Conservation (phyloP, 352 stramenopile species). For the Phytopythium sindhum region DNA sequence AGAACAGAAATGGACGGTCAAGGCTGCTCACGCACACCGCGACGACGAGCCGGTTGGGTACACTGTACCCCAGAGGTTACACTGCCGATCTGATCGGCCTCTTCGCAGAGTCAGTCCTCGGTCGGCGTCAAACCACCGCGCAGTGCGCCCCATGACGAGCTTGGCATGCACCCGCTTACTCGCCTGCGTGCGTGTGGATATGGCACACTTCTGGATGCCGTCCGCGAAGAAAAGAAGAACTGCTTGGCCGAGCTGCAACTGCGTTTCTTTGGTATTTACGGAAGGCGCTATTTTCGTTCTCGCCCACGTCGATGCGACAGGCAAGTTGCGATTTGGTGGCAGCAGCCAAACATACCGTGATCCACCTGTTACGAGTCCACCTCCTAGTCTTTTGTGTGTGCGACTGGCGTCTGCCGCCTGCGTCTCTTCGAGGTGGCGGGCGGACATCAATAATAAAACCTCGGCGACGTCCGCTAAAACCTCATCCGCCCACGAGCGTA, state of each 20-base stretch:
- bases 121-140: too few relatives aligned
- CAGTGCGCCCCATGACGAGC: too few relatives aligned
- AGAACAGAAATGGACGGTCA: slow-evolving; percentile 2
- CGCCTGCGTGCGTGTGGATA: too few relatives aligned
- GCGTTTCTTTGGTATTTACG: slow-evolving; percentile 5
- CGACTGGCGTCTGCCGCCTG: not conserved
- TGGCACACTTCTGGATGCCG: not conserved
- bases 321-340: not conserved
- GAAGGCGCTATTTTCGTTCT: not conserved
- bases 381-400: not conserved
- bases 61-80: not conserved
- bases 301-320: slow-evolving; percentile 2
- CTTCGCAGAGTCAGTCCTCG: not conserved
- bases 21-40: not conserved
- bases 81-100: not conserved
- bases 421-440: slow-evolving; percentile 10
- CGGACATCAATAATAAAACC: slow-evolving; percentile 10
- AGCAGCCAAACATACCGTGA: not conserved
- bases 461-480: slow-evolving; percentile 15
- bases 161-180: not conserved
- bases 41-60: not conserved
- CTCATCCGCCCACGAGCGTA: slow-evolving; percentile 4
- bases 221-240: not conserved
- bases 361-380: not conserved
- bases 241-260: not conserved